These are phyloP conservation scores for Neltuma alba DNA, from an alignment of 306 rosid species.

Conservation along the genomic window DNA sequence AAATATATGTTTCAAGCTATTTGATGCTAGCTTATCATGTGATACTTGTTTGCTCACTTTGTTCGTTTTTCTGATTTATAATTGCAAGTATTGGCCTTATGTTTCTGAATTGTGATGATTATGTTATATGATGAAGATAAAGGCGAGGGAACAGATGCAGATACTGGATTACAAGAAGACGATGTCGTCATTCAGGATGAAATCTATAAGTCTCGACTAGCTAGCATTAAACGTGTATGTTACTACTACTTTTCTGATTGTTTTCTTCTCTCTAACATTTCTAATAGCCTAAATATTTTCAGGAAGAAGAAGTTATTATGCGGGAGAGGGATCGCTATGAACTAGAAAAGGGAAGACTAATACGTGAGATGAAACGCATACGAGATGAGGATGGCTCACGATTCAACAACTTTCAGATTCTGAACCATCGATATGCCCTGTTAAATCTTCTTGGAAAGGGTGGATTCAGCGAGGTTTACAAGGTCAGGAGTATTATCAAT, in stretches of 20 bases:
- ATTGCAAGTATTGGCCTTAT: slow-evolving; percentile 2
- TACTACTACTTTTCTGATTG: slow-evolving; percentile 8
- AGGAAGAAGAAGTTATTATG: slow-evolving; percentile 88
- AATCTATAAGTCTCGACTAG: slow-evolving; percentile 85
- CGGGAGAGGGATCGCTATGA: slow-evolving; percentile 98
- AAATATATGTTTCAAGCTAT: slow-evolving; percentile 24
- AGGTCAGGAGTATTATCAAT: slow-evolving; percentile 68
- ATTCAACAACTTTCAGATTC: slow-evolving; percentile 96
- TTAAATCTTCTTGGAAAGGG: slow-evolving; percentile 99
- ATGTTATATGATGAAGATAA: slow-evolving; percentile 53
- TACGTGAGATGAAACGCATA: slow-evolving; percentile 99
- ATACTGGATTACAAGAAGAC: slow-evolving; percentile 75
- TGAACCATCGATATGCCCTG: slow-evolving; percentile 86
- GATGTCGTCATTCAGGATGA: slow-evolving; percentile 86
- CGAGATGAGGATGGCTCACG: slow-evolving; percentile 99
- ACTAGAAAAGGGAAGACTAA: slow-evolving; percentile 91
- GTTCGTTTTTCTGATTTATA: slow-evolving; percentile 24
- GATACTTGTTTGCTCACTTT: slow-evolving; percentile 13
- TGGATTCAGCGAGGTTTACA: slow-evolving; percentile 99
- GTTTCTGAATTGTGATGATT: slow-evolving; percentile 31
- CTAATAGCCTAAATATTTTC: slow-evolving; percentile 31
- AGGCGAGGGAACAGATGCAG: slow-evolving; percentile 73
- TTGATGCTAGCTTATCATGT: slow-evolving; percentile 12
- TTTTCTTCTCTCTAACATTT: slow-evolving; percentile 31
- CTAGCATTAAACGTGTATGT: slow-evolving; percentile 94